A percentile compares a stretch with the other conserved stretches of the same genome.
These are phyloP conservation scores for Entomortierella lignicola DNA, from an alignment of 192 early-diverging fungal species.

Conservation along the genomic window DNA sequence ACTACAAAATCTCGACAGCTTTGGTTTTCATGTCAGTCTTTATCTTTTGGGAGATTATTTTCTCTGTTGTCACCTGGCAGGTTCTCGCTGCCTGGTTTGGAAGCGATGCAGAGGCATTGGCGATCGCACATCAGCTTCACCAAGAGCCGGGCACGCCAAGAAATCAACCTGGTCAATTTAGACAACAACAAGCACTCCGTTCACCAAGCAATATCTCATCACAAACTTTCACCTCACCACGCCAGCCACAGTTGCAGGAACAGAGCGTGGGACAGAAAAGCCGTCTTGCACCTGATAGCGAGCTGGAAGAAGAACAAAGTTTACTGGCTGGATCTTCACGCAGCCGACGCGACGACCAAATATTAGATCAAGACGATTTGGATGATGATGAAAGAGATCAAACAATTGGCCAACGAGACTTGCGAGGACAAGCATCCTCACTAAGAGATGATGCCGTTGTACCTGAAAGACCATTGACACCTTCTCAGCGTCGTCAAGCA, in stretches of 20 bases:
- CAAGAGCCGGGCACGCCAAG: slow-evolving; percentile 15
- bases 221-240: slow-evolving; percentile 6
- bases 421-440: neutral
- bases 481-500: slow-evolving; percentile 19
- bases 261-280: neutral
- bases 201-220: slow-evolving; percentile 12
- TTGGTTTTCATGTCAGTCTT: slow-evolving; percentile 58
- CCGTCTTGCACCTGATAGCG: slow-evolving; percentile 24
- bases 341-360: neutral
- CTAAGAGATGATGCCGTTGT: slow-evolving; percentile 35
- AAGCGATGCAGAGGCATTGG: slow-evolving; percentile 42
- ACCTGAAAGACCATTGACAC: slow-evolving; percentile 19
- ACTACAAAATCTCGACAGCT: slow-evolving; percentile 57
- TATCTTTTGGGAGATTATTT: slow-evolving; percentile 61
- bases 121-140: slow-evolving; percentile 34
- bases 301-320: slow-evolving; percentile 34
- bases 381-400: slow-evolving; percentile 26
- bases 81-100: slow-evolving; percentile 52
- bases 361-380: slow-evolving; percentile 30
- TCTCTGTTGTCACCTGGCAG: slow-evolving; percentile 62
- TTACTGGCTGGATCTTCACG: slow-evolving; percentile 3
- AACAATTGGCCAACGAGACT: slow-evolving; percentile 1
- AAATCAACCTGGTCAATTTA: slow-evolving; percentile 5
- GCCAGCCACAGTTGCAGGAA: slow-evolving; percentile 46
- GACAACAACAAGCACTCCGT: slow-evolving; percentile 15